Evolutionary conservation across 169 alveolate genomes (phyloP).

Genomic region (Cyclospora cayetanensis): DNA sequence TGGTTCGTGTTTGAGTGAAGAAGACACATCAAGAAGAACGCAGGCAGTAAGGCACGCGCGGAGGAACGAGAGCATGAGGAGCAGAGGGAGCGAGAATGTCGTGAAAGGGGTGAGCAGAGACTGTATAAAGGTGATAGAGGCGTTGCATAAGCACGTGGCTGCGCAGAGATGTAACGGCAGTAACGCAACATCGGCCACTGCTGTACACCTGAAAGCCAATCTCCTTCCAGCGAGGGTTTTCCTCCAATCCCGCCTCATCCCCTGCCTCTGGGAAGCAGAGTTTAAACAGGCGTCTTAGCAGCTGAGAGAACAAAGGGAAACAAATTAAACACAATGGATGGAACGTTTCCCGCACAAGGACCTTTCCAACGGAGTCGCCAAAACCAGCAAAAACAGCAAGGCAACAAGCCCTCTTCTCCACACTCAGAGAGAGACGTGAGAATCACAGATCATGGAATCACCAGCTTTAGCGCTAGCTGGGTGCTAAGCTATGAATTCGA

Average conservation of each 20-base stretch:
- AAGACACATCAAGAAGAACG: neutral
- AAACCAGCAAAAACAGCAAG: neutral
- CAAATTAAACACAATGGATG: neutral
- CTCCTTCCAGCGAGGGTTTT: conserved; percentile 10
- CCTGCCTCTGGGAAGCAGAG: conserved; percentile 39
- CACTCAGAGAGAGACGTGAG: neutral
- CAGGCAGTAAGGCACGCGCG: neutral
- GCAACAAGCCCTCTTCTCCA: neutral
- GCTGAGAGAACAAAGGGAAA: neutral
- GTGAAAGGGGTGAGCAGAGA: neutral
- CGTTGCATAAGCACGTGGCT: neutral
- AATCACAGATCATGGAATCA: neutral
- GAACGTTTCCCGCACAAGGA: neutral
- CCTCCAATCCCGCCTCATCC: neutral
- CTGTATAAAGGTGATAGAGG: neutral
- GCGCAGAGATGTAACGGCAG: neutral
- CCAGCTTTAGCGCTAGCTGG: neutral
- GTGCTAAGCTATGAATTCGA: too few species aligned
- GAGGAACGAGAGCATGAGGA: neutral
- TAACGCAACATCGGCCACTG: neutral
- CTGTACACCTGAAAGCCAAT: conserved; percentile 47
- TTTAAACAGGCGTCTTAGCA: neutral
- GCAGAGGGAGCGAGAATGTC: neutral
- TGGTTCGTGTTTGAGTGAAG: too few species aligned
- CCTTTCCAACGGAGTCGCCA: neutral